Conservation (phyloP, 2,329 filamentous ascomycete species). For the Colletotrichum lupini region DNA sequence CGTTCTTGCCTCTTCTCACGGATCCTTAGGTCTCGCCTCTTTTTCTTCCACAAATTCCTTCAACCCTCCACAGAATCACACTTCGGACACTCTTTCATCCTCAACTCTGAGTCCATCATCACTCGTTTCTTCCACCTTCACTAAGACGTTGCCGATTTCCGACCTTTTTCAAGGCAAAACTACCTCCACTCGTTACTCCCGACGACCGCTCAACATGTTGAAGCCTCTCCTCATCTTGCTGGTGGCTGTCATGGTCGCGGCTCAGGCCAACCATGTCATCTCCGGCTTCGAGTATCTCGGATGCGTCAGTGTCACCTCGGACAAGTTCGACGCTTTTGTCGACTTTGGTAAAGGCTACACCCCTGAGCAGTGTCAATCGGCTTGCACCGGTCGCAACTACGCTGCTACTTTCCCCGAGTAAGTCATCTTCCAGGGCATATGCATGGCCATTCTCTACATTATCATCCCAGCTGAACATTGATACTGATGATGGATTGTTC, state of each 20-base stretch:
- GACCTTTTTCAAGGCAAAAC: background rate
- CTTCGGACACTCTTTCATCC: background rate
- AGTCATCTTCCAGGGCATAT: background rate
- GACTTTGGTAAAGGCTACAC: constrained; percentile 20
- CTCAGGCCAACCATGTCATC: constrained; percentile 18
- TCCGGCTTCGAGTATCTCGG: constrained; percentile 31
- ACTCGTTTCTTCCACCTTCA: background rate
- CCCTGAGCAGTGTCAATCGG: constrained; percentile 32
- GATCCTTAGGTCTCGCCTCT: background rate
- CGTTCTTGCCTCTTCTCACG: background rate
- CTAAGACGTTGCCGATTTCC: background rate
- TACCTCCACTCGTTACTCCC: background rate
- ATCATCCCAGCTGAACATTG: background rate
- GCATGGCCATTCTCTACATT: background rate
- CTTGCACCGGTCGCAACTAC: constrained; percentile 24
- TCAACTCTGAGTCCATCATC: background rate
- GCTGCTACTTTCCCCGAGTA: constrained; percentile 31
- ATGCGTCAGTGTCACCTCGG: constrained; percentile 23
- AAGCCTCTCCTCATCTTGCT: background rate
- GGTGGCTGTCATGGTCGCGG: constrained; percentile 12
- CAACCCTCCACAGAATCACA: background rate
- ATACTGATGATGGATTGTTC: background rate
- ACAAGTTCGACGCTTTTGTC: constrained; percentile 23
- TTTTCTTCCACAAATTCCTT: background rate
- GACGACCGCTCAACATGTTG: background rate